Conservation (phyloP, 495 filamentous ascomycete genomes). For the Choiromyces venosus region DNA sequence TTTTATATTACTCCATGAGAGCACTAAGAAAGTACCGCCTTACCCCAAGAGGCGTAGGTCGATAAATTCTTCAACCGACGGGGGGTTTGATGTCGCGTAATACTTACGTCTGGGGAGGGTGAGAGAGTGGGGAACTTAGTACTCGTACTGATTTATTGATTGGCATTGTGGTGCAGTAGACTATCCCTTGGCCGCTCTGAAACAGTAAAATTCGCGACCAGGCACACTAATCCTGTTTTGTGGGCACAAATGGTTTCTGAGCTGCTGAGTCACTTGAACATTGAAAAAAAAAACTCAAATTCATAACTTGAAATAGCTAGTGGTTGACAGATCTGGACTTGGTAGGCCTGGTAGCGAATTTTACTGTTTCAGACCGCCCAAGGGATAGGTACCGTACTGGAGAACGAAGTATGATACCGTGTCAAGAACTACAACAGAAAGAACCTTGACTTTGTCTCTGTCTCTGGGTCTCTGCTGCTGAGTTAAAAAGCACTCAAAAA, state of each 20-base stretch:
- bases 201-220: no score
- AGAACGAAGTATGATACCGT: neutral
- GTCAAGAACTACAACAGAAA: neutral
- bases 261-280: no score
- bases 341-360: no score
- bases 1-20: neutral
- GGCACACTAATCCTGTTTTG: no score
- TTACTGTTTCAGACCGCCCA: no score
- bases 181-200: no score
- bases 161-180: neutral
- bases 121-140: neutral
- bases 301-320: no score
- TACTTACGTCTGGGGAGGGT: neutral
- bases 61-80: neutral
- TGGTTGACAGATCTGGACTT: no score
- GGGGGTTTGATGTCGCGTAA: neutral
- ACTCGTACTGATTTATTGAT: neutral
- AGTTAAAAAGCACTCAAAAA: neutral
- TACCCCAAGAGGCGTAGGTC: neutral
- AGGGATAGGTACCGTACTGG: no score
- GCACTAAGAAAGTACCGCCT: neutral
- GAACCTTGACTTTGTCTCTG: neutral
- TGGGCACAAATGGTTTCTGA: no score
- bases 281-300: no score
- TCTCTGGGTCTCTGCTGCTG: neutral